Evolutionary conservation across 352 stramenopile genomes (phyloP).

Genomic region (Phytophthora fragariae): DNA sequence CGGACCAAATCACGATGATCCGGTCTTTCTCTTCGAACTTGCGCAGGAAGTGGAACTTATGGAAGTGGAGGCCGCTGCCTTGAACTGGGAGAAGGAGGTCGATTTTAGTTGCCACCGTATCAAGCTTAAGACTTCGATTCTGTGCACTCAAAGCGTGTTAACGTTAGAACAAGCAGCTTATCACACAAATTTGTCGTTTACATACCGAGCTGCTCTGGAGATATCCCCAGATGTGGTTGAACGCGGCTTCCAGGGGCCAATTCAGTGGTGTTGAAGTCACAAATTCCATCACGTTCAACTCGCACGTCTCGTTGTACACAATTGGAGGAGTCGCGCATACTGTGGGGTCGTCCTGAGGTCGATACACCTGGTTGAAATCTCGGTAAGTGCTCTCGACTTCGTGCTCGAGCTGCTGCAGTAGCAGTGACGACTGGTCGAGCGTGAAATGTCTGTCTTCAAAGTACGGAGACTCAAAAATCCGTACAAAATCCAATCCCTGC

Average conservation of each 20-base stretch:
- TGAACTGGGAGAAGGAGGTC: neutral
- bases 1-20: slow-evolving; percentile 24
- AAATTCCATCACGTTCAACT: slow-evolving; percentile 25
- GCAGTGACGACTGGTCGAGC: neutral
- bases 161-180: neutral
- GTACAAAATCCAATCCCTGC: slow-evolving; percentile 25
- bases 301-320: slow-evolving; percentile 21
- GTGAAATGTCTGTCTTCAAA: neutral
- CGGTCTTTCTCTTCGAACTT: slow-evolving; percentile 30
- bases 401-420: slow-evolving; percentile 31
- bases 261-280: slow-evolving; percentile 19
- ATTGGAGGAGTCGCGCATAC: neutral
- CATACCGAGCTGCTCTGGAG: slow-evolving; percentile 31
- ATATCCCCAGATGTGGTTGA: slow-evolving; percentile 21
- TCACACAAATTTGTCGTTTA: neutral
- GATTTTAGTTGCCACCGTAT: slow-evolving; percentile 6
- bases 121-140: slow-evolving; percentile 19
- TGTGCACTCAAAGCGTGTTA: neutral
- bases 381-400: slow-evolving; percentile 21
- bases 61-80: neutral
- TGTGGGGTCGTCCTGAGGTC: neutral
- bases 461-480: slow-evolving; percentile 8
- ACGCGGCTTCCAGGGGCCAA: slow-evolving; percentile 20
- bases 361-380: slow-evolving; percentile 16
- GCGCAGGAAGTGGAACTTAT: slow-evolving; percentile 26